Evolutionary conservation across 805 yeast species (phyloP).

Genomic region (Priceomyces medius): DNA sequence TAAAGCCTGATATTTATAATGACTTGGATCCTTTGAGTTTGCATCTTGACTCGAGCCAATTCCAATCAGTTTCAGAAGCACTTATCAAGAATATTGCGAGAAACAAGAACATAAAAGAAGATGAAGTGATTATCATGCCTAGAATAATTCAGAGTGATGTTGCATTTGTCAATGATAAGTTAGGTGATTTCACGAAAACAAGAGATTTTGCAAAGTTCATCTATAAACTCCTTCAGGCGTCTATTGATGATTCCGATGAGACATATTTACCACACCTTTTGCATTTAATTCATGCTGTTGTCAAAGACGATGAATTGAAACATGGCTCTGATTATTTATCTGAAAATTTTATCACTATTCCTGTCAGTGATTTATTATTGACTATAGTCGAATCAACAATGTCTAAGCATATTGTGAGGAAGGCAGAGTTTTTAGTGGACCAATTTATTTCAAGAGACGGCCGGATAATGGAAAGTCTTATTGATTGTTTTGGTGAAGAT

Average conservation of each 20-base stretch:
- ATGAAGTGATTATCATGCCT: conserved; percentile 53
- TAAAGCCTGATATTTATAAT: conserved; percentile 55
- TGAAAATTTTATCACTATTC: conserved; percentile 51
- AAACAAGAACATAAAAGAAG: conserved; percentile 32
- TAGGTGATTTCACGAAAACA: conserved; percentile 54
- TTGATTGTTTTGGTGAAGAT: conserved; percentile 57
- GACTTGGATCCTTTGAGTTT: conserved; percentile 64
- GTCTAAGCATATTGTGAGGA: conserved; percentile 47
- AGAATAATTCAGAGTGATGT: conserved; percentile 28
- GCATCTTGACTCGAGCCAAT: conserved; percentile 46
- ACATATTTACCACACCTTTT: conserved; percentile 57
- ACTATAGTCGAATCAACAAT: conserved; percentile 50
- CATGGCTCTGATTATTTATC: conserved; percentile 42
- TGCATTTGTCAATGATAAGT: conserved; percentile 31
- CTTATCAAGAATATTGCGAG: conserved; percentile 45
- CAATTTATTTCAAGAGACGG: conserved; percentile 49
- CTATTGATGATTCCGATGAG: conserved; percentile 52
- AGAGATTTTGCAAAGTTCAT: conserved; percentile 54
- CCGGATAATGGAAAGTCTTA: conserved; percentile 49
- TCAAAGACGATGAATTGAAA: conserved; percentile 48
- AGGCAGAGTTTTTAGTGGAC: conserved; percentile 59
- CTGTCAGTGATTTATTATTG: conserved; percentile 56
- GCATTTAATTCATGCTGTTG: conserved; percentile 66
- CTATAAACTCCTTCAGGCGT: conserved; percentile 54
- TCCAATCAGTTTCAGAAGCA: conserved; percentile 51